Conservation (phyloP, 2,329 filamentous ascomycete species). For the Fusarium zealandicum region DNA sequence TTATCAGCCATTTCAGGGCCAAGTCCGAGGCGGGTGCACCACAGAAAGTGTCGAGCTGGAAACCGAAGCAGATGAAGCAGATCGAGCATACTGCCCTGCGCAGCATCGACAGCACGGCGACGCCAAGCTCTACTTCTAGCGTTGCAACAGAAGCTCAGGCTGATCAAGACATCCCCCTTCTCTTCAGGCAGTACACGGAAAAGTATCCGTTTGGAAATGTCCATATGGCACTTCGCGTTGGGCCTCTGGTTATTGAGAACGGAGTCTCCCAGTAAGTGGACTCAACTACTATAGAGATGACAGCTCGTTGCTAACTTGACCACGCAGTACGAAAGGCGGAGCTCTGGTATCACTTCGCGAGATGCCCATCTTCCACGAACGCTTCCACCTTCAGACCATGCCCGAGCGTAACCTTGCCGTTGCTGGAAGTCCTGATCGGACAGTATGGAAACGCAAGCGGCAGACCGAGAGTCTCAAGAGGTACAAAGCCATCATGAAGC, state of each 20-base stretch:
- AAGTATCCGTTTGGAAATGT: conserved; percentile 50
- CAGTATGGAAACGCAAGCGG: conserved; percentile 21
- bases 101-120: conserved; percentile 15
- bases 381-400: conserved; percentile 34
- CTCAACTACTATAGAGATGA: fast-evolving
- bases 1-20: neutral
- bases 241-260: conserved; percentile 51
- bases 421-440: conserved; percentile 20
- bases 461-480: conserved; percentile 35
- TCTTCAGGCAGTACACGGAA: conserved; percentile 41
- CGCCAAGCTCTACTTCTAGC: conserved; percentile 15
- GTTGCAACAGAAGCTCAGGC: conserved; percentile 25
- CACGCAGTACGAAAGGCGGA: conserved; percentile 35
- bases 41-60: neutral
- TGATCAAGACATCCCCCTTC: conserved; percentile 42
- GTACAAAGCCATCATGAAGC: conserved; percentile 51
- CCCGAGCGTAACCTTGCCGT: conserved; percentile 25
- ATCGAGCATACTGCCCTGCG: conserved; percentile 10
- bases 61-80: conserved; percentile 10
- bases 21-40: conserved; percentile 3
- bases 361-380: conserved; percentile 26
- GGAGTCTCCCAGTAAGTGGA: conserved; percentile 47
- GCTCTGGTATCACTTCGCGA: conserved; percentile 40
- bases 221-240: conserved; percentile 51
- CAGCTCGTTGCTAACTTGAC: neutral